Conservation (phyloP, 2,329 filamentous ascomycete species). For the Colletotrichum sojae region DNA sequence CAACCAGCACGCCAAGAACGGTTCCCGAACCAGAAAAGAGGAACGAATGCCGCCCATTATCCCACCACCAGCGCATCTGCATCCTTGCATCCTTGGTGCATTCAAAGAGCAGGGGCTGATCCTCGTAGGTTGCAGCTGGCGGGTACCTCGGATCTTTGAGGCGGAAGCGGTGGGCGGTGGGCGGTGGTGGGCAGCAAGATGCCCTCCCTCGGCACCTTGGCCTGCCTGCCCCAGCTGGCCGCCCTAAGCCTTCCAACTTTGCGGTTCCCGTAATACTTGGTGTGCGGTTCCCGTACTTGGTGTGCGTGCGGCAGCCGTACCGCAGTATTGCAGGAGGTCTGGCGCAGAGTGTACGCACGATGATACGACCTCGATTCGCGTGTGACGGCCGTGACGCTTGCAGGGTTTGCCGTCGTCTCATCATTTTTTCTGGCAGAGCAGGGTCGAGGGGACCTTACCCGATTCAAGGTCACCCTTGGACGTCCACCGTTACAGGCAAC, state of each 20-base stretch:
- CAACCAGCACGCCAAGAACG: conserved; percentile 29
- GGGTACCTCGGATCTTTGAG: conserved; percentile 39
- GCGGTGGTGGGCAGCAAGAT: conserved; percentile 26
- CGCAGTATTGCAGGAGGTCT: not conserved
- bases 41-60: conserved; percentile 35
- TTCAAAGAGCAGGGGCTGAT: conserved; percentile 29
- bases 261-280: conserved; percentile 25
- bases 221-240: conserved; percentile 5
- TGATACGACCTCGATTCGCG: conserved; percentile 32
- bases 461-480: conserved; percentile 27
- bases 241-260: not conserved
- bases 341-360: conserved; percentile 1
- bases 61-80: conserved; percentile 27
- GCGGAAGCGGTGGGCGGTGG: conserved; percentile 22
- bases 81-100: conserved; percentile 30
- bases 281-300: conserved; percentile 22
- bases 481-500: conserved; percentile 14
- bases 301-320: conserved; percentile 18
- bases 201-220: conserved; percentile 23
- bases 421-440: conserved; percentile 29
- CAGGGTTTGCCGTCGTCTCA: conserved; percentile 36
- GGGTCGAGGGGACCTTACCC: conserved; percentile 17
- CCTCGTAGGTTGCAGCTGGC: conserved; percentile 36
- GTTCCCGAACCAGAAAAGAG: conserved; percentile 33
- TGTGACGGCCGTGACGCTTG: conserved; percentile 36